A percentile compares a stretch with the other conserved stretches of the same genome.
phyloP scores from a whole-genome alignment of 1,284 basidiomycete species.

The Cyathus pygmaeus region DNA sequence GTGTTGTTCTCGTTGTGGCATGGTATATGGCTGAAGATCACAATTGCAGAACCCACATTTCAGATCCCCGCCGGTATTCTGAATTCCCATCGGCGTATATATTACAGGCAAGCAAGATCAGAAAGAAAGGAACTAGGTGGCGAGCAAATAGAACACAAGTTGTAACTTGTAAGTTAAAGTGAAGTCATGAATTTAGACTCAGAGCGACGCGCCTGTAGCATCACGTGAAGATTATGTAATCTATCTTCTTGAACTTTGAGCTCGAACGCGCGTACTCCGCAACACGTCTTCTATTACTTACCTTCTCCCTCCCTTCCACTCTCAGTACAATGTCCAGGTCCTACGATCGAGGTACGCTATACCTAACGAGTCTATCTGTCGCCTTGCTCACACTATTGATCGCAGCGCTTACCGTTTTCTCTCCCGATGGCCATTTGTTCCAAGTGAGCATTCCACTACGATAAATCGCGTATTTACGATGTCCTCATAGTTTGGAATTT shows the following conservation, averaged over 20 bases:
- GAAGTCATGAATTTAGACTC: no score
- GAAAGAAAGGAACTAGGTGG: neutral
- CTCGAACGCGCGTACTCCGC: constrained; percentile 65
- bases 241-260: constrained; percentile 6
- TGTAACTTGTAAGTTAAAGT: neutral
- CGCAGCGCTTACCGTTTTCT: constrained; percentile 91
- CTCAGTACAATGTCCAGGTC: constrained; percentile 83
- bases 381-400: neutral
- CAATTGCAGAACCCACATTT: constrained; percentile 61
- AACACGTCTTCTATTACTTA: constrained; percentile 15
- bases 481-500: constrained; percentile 6
- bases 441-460: constrained; percentile 63
- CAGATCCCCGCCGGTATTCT: constrained; percentile 6
- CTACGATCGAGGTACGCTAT: constrained; percentile 76
- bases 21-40: constrained; percentile 49
- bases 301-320: constrained; percentile 10
- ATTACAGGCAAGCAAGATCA: no score
- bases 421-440: constrained; percentile 94
- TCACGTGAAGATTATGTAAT: neutral
- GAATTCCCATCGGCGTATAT: neutral
- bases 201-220: no score
- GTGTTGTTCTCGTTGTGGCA: constrained; percentile 53
- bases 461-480: constrained; percentile 6
- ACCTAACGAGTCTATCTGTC: neutral
- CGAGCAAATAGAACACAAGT: neutral